Base-by-base conservation (phyloP, 139 green algal species). In the Picochlorum sp. region DNA sequence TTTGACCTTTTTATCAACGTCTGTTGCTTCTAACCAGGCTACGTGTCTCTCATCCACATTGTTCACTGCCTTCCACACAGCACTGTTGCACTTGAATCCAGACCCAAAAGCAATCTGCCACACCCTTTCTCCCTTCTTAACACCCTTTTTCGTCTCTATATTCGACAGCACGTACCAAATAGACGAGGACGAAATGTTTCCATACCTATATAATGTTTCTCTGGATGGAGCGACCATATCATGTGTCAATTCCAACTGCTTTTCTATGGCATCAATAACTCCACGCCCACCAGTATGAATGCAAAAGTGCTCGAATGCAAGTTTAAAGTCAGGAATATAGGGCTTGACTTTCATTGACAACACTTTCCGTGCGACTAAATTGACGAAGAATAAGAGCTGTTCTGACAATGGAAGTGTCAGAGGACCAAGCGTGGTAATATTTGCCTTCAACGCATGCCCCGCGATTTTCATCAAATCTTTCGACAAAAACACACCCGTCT, bases 321-420 rank as follows among this genome's bases (percentile, higher is more conserved):
- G 82, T 76, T 95, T 96, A 82, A 98, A 98, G 83, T 98, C 88
- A 0, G 92, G 92, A 68, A 98, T 96, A 82, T 98, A 98, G 10
- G 89, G 72, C 66, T 73, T 77, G 15, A 86, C 62, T 30, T 72
- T 74, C 52, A 79, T 75, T n/a, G 38, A n/a, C 56, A 81, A 46
- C 15, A 92, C 59, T 76, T 95, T 95, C 57, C 92, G 82, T 2
- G 69, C 69, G 6, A 98, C 63, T 38, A 98, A 80, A 78, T 95
- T 95, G 47, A 75, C 59, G 47, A 92, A 89, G 76, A 98, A 98
- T 5, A 95, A 70, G 57, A 95, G 62, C 84, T 97, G 89, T 81
- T 98, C 92, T 4, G 77, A 88, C 47, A 96, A 49, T 11, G 92
- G 92, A 69, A 98, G 85, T 62, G 97, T 91, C 58, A 97, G 70